Conservation (phyloP, 805 yeast species). For the Hanseniaspora meyeri region DNA sequence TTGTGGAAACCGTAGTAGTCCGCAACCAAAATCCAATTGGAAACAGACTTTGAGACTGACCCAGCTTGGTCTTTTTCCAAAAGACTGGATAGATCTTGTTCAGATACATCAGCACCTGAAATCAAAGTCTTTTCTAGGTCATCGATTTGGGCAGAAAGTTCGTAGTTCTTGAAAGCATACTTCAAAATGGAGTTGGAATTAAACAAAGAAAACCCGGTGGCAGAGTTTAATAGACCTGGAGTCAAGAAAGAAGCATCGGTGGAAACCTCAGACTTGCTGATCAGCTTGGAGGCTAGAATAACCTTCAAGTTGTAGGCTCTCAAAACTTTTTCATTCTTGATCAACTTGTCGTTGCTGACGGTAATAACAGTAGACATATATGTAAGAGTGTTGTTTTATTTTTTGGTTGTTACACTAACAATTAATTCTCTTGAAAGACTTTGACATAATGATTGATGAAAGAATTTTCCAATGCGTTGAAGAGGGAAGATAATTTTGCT, state of each 20-base stretch:
- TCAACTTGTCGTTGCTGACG: constrained; percentile 8
- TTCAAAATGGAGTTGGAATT: constrained; percentile 63
- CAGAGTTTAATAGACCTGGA: constrained; percentile 20
- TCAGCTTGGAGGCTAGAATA: constrained; percentile 24
- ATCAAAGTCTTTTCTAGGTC: constrained; percentile 19
- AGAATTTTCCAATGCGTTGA: too few species aligned
- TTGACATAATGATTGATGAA: too few species aligned
- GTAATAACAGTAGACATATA: constrained; percentile 7
- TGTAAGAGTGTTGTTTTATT: not conserved
- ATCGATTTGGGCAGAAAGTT: constrained; percentile 25
- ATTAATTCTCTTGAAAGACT: too few species aligned
- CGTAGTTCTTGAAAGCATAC: constrained; percentile 43
- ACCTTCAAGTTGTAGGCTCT: constrained; percentile 26
- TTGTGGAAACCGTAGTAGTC: constrained; percentile 37
- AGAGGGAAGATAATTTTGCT: too few species aligned
- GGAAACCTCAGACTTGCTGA: constrained; percentile 25
- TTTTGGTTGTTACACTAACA: not conserved
- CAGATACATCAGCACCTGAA: constrained; percentile 26
- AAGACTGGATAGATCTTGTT: constrained; percentile 29
- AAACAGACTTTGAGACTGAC: constrained; percentile 28
- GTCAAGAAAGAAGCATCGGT: constrained; percentile 15
- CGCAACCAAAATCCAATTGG: constrained; percentile 48
- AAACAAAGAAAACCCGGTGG: constrained; percentile 32
- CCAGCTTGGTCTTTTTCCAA: constrained; percentile 21
- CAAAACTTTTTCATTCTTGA: constrained; percentile 4